These are phyloP conservation scores for Chamaecrista fasciculata DNA, from an alignment of 306 rosid genomes.

Conservation along the genomic window DNA sequence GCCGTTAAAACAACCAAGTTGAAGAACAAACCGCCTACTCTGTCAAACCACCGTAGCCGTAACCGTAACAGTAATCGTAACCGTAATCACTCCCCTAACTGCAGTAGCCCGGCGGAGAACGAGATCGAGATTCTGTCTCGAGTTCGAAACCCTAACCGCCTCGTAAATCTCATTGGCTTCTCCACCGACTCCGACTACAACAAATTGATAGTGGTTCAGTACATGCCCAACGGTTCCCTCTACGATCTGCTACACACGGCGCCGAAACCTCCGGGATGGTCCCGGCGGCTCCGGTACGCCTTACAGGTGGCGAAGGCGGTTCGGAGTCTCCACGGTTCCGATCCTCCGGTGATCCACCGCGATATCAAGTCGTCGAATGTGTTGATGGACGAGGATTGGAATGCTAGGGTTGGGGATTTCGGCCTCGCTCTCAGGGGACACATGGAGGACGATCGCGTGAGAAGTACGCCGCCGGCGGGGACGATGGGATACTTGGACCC, in stretches of 20 bases:
- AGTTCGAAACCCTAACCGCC: constrained; percentile 40
- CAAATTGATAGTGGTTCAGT: constrained; percentile 58
- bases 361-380: constrained; percentile 75
- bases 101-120: constrained; percentile 46
- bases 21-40: too few species aligned
- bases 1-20: constrained; percentile 55
- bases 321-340: constrained; percentile 40
- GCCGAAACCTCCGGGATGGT: constrained; percentile 54
- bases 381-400: constrained; percentile 44
- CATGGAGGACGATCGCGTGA: constrained; percentile 47
- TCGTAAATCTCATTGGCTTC: constrained; percentile 62
- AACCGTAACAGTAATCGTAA: constrained; percentile 7
- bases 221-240: constrained; percentile 67
- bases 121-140: constrained; percentile 67
- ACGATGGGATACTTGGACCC: constrained; percentile 80
- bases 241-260: constrained; percentile 47
- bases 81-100: constrained; percentile 2
- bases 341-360: constrained; percentile 68
- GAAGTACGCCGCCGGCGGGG: constrained; percentile 69
- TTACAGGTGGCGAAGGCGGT: constrained; percentile 61
- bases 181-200: constrained; percentile 29
- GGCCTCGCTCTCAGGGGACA: constrained; percentile 64
- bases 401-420: constrained; percentile 65
- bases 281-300: constrained; percentile 40
- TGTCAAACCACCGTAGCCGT: too few species aligned